Evolutionary conservation across 2,329 filamentous ascomycete genomes (phyloP).

Genomic region (Talaromyces sp.): DNA sequence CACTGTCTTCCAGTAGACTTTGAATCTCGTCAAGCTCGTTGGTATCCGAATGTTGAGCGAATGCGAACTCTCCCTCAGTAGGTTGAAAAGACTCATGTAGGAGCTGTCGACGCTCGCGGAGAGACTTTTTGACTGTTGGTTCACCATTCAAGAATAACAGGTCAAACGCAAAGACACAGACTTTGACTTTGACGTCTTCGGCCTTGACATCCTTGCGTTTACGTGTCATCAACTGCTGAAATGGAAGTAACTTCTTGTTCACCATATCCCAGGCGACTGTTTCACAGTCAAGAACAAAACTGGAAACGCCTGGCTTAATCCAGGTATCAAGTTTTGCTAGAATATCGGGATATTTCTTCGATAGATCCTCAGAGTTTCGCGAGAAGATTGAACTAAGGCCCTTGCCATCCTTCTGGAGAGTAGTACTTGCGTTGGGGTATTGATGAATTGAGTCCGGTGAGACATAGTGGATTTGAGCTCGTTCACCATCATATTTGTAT

Average conservation of each 20-base stretch:
- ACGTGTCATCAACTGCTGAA: conserved; percentile 96
- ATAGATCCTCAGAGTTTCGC: conserved; percentile 92
- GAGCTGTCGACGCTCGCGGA: conserved; percentile 78
- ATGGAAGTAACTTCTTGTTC: conserved; percentile 93
- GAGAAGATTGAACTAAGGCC: conserved; percentile 94
- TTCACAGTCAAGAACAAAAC: conserved; percentile 98
- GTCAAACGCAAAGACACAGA: conserved; percentile 96
- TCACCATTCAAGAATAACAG: conserved; percentile 90
- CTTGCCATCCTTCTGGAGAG: conserved; percentile 62
- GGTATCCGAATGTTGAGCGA: conserved; percentile 82
- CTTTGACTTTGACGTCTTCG: conserved; percentile 93
- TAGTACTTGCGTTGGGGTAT: conserved; percentile 62
- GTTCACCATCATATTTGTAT: conserved; percentile 97
- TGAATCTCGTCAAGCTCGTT: conserved; percentile 93
- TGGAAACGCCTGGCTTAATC: conserved; percentile 86
- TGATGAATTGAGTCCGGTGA: conserved; percentile 73
- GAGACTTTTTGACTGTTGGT: conserved; percentile 78
- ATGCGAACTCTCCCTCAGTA: conserved; percentile 85
- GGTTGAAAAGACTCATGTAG: conserved; percentile 71
- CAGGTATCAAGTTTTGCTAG: conserved; percentile 81
- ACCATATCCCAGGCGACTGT: conserved; percentile 94
- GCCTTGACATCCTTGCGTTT: conserved; percentile 97
- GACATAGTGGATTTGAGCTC: conserved; percentile 98
- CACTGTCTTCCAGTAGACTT: conserved; percentile 83
- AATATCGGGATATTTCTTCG: conserved; percentile 96